Conservation (phyloP, 1,139 yeast genomes). For the Saccharomyces pastorianus region DNA sequence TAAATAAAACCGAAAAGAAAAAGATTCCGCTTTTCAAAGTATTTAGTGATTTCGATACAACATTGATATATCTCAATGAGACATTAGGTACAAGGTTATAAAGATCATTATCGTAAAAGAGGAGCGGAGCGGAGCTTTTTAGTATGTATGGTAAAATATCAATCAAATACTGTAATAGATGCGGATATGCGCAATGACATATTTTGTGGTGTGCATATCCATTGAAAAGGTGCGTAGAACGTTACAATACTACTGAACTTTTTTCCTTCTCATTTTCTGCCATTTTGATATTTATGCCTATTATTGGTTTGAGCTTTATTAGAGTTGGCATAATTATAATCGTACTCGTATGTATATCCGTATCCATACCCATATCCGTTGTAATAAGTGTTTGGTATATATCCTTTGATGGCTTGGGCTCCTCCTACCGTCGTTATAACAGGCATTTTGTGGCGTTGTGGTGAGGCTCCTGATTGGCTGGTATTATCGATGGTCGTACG, state of each 20-base stretch:
- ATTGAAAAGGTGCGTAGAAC: not conserved
- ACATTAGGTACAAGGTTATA: slow-evolving; percentile 21
- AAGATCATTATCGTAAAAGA: not conserved
- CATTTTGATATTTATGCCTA: not conserved
- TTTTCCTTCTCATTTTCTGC: not conserved
- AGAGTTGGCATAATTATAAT: slow-evolving; percentile 1
- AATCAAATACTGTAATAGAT: not conserved
- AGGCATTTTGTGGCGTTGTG: not conserved
- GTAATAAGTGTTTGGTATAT: slow-evolving; percentile 2
- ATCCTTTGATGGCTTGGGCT: not conserved
- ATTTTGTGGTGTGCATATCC: not conserved
- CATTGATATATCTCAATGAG: slow-evolving; percentile 22
- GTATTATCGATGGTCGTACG: not conserved
- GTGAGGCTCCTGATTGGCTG: not conserved
- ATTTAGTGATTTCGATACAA: slow-evolving; percentile 22
- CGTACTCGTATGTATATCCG: slow-evolving; percentile 3
- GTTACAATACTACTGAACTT: not conserved
- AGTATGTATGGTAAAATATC: not conserved
- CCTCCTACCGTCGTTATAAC: not conserved
- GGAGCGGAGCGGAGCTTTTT: not conserved
- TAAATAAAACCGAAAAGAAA: not conserved
- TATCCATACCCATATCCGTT: slow-evolving; percentile 6
- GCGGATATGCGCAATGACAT: slow-evolving; percentile 2
- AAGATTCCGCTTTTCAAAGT: slow-evolving; percentile 4
- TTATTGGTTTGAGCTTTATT: not conserved